Evolutionary conservation across 495 filamentous ascomycete genomes (phyloP).

Genomic region (Thozetella sp.): DNA sequence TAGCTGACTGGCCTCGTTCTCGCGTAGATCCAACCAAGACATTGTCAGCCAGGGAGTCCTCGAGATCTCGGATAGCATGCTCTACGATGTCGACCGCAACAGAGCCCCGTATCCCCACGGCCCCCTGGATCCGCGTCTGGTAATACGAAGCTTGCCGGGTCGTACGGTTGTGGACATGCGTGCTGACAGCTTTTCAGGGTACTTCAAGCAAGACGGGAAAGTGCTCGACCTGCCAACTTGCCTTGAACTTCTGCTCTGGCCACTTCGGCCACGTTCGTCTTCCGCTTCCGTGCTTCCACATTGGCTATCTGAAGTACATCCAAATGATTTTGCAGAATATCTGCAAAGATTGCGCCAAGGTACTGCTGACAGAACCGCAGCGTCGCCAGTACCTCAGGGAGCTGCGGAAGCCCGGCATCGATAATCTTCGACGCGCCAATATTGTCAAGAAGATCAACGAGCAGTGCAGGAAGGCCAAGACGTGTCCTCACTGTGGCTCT

Average conservation of each 20-base stretch:
- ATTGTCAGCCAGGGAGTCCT: slow-evolving; percentile 92
- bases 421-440: slow-evolving; percentile 76
- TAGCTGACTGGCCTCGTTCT: slow-evolving; percentile 10
- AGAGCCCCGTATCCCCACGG: slow-evolving; percentile 75
- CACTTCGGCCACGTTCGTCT: slow-evolving; percentile 94
- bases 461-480: slow-evolving; percentile 81
- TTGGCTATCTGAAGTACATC: slow-evolving; percentile 91
- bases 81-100: slow-evolving; percentile 82
- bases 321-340: slow-evolving; percentile 88
- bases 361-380: slow-evolving; percentile 78
- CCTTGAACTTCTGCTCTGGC: slow-evolving; percentile 80
- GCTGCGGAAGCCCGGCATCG: slow-evolving; percentile 78
- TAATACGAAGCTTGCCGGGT: slow-evolving; percentile 20
- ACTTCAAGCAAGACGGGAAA: slow-evolving; percentile 73
- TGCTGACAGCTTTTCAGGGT: slow-evolving; percentile 50
- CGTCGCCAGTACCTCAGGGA: slow-evolving; percentile 72
- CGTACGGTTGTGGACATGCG: neutral
- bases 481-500: slow-evolving; percentile 72
- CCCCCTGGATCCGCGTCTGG: slow-evolving; percentile 80
- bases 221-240: slow-evolving; percentile 82
- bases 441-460: slow-evolving; percentile 87
- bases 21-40: slow-evolving; percentile 78
- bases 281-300: slow-evolving; percentile 88
- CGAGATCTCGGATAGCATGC: slow-evolving; percentile 85
- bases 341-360: slow-evolving; percentile 83